Evolutionary conservation across 1,284 basidiomycete species (phyloP).

Genomic region (Phellinidium pouzarii): DNA sequence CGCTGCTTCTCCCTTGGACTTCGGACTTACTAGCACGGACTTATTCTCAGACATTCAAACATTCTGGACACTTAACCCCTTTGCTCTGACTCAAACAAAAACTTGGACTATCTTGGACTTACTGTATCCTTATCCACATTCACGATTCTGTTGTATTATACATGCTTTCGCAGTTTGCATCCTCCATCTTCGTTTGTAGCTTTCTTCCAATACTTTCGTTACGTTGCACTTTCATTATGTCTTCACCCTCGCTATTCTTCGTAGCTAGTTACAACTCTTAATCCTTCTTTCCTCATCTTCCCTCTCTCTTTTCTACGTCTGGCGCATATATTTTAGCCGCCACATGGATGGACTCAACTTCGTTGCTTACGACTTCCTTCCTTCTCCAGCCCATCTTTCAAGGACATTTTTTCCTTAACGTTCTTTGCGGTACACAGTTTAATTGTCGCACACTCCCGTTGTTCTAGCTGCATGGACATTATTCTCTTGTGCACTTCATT

Average conservation of each 20-base stretch:
- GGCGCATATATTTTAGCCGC: neutral
- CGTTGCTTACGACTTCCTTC: neutral
- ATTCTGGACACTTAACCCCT: neutral
- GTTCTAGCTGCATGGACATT: neutral
- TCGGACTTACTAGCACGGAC: neutral
- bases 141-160: too few species aligned
- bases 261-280: neutral
- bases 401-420: neutral
- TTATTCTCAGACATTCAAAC: neutral
- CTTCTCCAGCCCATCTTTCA: neutral
- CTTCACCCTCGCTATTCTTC: neutral
- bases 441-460: neutral
- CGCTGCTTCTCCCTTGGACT: neutral
- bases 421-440: neutral
- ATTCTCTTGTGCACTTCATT: neutral
- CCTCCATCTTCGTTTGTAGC: neutral
- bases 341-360: neutral
- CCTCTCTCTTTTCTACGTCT: neutral
- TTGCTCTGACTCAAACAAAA: neutral
- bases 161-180: neutral
- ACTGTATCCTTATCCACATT: neutral
- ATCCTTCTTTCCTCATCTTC: neutral
- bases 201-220: neutral
- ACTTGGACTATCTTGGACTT: neutral
- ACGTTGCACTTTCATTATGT: neutral